Percentiles rank a stretch among this genome's conserved stretches.
Conservation (phyloP, 2,329 filamentous ascomycete species). For the Fusarium haematococcum region DNA sequence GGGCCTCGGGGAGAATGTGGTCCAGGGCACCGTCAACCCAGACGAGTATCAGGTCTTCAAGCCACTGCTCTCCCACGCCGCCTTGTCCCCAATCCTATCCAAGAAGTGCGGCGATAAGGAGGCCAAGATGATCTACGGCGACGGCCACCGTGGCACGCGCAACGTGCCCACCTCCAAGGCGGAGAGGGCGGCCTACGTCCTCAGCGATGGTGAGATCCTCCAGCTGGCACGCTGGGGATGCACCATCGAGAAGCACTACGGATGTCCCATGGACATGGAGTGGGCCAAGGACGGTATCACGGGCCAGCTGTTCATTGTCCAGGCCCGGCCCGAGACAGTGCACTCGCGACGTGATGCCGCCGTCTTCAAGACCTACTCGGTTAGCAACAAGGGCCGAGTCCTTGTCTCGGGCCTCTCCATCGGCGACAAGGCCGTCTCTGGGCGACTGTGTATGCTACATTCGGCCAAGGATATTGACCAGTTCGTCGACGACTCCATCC, state of each 20-base stretch:
- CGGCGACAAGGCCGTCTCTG: slow-evolving; percentile 49
- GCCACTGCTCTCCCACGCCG: slow-evolving; percentile 44
- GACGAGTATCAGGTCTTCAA: slow-evolving; percentile 56
- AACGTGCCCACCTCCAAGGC: slow-evolving; percentile 53
- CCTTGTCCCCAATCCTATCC: slow-evolving; percentile 48
- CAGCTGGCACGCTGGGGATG: slow-evolving; percentile 51
- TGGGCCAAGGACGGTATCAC: slow-evolving; percentile 52
- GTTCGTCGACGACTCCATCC: slow-evolving; percentile 49
- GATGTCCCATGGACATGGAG: slow-evolving; percentile 53
- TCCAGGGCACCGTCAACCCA: slow-evolving; percentile 53
- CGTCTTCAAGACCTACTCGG: slow-evolving; percentile 50
- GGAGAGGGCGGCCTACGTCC: slow-evolving; percentile 48
- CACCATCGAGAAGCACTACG: slow-evolving; percentile 51
- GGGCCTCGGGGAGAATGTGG: slow-evolving; percentile 54
- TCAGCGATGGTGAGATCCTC: slow-evolving; percentile 50
- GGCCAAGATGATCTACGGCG: slow-evolving; percentile 51
- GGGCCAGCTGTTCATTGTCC: slow-evolving; percentile 49
- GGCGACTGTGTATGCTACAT: slow-evolving; percentile 49
- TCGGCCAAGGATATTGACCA: slow-evolving; percentile 46
- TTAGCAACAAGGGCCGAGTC: slow-evolving; percentile 44
- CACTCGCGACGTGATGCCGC: slow-evolving; percentile 48
- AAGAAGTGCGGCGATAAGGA: slow-evolving; percentile 51
- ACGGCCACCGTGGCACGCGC: slow-evolving; percentile 43
- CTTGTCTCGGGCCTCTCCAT: slow-evolving; percentile 48
- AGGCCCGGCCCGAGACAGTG: slow-evolving; percentile 52